Evolutionary conservation across 1,284 basidiomycete species (phyloP).

Genomic region (Puccinia coronata): DNA sequence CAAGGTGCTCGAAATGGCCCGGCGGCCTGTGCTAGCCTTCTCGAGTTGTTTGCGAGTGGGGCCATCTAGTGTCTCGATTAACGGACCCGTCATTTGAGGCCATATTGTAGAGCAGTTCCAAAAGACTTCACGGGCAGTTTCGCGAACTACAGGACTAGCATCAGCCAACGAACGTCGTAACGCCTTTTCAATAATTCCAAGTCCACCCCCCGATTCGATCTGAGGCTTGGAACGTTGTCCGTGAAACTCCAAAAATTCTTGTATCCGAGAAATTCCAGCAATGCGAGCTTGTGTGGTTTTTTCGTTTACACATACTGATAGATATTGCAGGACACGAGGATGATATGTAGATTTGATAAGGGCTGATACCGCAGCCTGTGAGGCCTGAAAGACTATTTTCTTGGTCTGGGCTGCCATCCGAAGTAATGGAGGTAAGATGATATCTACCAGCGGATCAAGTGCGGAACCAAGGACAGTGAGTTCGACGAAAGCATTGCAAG

Average conservation of each 20-base stretch:
- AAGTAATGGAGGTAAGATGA: constrained; percentile 72
- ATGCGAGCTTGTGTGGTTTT: constrained; percentile 80
- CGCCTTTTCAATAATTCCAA: constrained; percentile 71
- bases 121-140: constrained; percentile 72
- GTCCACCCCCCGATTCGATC: constrained; percentile 62
- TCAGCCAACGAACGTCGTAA: constrained; percentile 75
- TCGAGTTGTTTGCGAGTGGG: constrained; percentile 78
- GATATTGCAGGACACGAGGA: constrained; percentile 71
- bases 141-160: constrained; percentile 75
- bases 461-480: constrained; percentile 71
- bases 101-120: constrained; percentile 79
- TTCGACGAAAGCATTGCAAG: constrained; percentile 77
- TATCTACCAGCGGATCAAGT: constrained; percentile 76
- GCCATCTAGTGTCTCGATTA: constrained; percentile 72
- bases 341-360: constrained; percentile 73
- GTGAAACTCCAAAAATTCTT: constrained; percentile 57
- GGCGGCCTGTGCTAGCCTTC: constrained; percentile 70
- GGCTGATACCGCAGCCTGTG: constrained; percentile 71
- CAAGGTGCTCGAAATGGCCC: constrained; percentile 60
- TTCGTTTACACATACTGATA: constrained; percentile 70
- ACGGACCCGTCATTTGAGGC: constrained; percentile 67
- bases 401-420: constrained; percentile 93
- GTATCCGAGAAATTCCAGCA: constrained; percentile 62
- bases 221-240: constrained; percentile 52
- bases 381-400: constrained; percentile 82